These are phyloP conservation scores for Cadophora luteo-olivacea DNA, from an alignment of 2,329 filamentous ascomycete genomes.

Conservation along the genomic window DNA sequence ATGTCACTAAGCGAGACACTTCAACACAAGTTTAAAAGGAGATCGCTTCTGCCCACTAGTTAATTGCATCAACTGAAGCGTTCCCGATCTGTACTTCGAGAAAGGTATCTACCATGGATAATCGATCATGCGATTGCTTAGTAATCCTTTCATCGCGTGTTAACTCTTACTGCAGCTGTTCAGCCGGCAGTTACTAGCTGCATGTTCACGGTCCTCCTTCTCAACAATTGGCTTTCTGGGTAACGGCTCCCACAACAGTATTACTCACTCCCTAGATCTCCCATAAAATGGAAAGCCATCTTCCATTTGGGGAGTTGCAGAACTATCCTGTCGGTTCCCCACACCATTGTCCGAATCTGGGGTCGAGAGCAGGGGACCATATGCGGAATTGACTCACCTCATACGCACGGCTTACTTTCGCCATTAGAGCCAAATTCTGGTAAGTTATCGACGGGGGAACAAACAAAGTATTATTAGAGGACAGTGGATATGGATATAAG, in stretches of 20 bases:
- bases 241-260: neutral
- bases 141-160: neutral
- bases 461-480: no score
- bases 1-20: no score
- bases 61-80: neutral
- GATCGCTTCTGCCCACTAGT: no score
- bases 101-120: no score
- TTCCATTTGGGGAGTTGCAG: neutral
- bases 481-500: no score
- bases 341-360: neutral
- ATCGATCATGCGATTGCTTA: neutral
- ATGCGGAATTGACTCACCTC: neutral
- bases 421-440: neutral
- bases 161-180: neutral
- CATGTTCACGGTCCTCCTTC: neutral
- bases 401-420: neutral
- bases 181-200: conserved; percentile 3
- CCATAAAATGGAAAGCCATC: no score
- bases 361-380: neutral
- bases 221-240: no score
- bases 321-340: neutral
- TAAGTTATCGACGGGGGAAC: neutral
- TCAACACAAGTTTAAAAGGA: no score
- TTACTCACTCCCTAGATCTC: neutral
- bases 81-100: no score